Evolutionary conservation across 257 asterid species (phyloP).

Genomic region (Solanum medicagineum): DNA sequence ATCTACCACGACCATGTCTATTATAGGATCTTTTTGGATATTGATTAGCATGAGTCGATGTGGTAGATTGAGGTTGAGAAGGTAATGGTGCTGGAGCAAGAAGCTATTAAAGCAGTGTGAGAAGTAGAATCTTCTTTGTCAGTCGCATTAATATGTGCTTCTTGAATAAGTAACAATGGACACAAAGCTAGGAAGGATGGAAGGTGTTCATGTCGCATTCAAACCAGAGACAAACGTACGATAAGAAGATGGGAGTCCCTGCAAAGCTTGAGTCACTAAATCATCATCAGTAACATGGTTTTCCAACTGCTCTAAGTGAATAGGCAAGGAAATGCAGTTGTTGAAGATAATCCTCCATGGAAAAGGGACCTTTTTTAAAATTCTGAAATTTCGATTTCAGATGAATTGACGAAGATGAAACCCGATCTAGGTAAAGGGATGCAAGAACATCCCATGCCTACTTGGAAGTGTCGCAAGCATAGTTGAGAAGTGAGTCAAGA

Average conservation of each 20-base stretch:
- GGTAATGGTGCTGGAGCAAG: not conserved
- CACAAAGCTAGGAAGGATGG: not conserved
- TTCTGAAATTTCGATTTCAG: not conserved
- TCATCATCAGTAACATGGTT: not conserved
- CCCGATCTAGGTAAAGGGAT: not conserved
- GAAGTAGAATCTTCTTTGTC: not conserved
- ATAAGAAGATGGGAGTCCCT: not conserved
- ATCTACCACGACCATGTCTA: not conserved
- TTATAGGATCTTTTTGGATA: not conserved
- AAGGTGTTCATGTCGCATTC: not conserved
- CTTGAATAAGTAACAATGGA: not conserved
- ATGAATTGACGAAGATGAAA: not conserved
- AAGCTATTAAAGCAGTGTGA: not conserved
- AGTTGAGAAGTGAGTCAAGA: not conserved
- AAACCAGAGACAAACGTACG: not conserved
- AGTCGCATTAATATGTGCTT: not conserved
- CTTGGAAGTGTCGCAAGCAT: not conserved
- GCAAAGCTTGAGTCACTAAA: not conserved
- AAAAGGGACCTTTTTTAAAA: not conserved
- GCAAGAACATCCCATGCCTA: not conserved
- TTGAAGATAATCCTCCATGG: not conserved
- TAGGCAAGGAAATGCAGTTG: not conserved
- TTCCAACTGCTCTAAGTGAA: not conserved
- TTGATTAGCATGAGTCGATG: not conserved
- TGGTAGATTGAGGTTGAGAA: not conserved